Evolutionary conservation across 106 monocot genomes (phyloP).

Genomic region (Amphibolis antarctica): DNA sequence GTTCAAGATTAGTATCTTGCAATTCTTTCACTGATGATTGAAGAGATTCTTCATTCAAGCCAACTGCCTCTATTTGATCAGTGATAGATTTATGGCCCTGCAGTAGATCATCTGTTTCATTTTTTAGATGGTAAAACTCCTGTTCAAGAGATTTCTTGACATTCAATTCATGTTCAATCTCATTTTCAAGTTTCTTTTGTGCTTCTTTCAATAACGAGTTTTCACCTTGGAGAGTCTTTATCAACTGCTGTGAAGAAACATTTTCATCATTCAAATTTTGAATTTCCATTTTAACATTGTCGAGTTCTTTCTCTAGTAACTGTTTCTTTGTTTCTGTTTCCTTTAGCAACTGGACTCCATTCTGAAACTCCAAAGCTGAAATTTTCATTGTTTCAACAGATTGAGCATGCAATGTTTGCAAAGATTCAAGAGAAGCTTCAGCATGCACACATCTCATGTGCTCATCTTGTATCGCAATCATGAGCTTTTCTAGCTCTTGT

Average conservation of each 20-base stretch:
- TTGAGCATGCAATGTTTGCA: conserved; percentile 29
- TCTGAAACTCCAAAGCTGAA: conserved; percentile 6
- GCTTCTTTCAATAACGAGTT: conserved; percentile 9
- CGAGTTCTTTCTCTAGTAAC: conserved; percentile 39
- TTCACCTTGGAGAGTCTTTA: conserved; percentile 26
- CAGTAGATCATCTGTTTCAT: conserved; percentile 26
- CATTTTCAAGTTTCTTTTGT: conserved; percentile 6
- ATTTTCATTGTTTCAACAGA: conserved; percentile 11
- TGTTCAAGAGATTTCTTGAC: conserved; percentile 8
- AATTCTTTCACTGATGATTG: conserved; percentile 36
- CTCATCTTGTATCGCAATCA: conserved; percentile 24
- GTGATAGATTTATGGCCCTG: conserved; percentile 22
- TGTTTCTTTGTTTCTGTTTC: conserved; percentile 9
- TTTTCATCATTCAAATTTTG: conserved; percentile 30
- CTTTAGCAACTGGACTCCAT: conserved; percentile 9
- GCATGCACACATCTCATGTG: conserved; percentile 16
- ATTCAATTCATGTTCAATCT: neutral
- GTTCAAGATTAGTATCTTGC: conserved; percentile 28
- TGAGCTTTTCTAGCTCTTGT: conserved; percentile 33
- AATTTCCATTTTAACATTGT: conserved; percentile 30
- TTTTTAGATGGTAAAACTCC: conserved; percentile 1
- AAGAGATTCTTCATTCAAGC: conserved; percentile 29
- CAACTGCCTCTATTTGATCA: conserved; percentile 32
- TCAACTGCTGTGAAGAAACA: conserved; percentile 22
- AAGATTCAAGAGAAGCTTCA: conserved; percentile 26